Evolutionary conservation across 805 yeast genomes (phyloP), one percentile per base, ranked within the genome.

Genomic region (Spathaspora arborariae): DNA sequence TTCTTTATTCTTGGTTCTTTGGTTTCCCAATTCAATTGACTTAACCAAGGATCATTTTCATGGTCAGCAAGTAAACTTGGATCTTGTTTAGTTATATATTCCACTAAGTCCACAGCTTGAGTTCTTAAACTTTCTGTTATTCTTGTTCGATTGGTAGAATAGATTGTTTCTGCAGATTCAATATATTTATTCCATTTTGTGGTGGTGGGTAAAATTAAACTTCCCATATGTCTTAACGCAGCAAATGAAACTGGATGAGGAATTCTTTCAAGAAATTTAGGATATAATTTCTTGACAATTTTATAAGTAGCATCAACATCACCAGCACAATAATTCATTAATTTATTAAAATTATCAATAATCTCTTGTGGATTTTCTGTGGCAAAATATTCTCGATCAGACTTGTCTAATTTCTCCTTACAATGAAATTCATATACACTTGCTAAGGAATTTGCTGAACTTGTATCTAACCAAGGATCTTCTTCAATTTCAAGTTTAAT

Each of bases 191-290:
- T 72, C 99, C 99, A 94, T 11, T 76, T 63, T 18, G 60, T 62
- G 15, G 85, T 80, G 0, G 96, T 84, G 1, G 99, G 96, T 36
- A 95, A 66, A 42, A 91, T 79, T 39, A 87, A 78, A 18, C 84
- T 75, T 8, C 90, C 82, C 57, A 94, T 70, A 46, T 81, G 84
- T 53, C 85, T 74, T 39, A 94, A 68, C 2, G 96, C 97, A 0
- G 94, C 91, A 68, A 91, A 85, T 13, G 96, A 87, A 2, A 92
- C 96, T 0, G 99, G 97, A 64, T 94, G 99, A 0, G 99, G 96
- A 39, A 91, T 81, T 43, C 80, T 76, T 26, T 70, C 56, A 21
- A 78, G 62, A 57, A 88, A 94, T 30, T 70, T 67, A 1, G 96
- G 97, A 26, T 82, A 79, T 0, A 90, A 78, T 48, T 80, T 80